A percentile compares a stretch with the other conserved stretches of the same genome.
Evolutionary conservation across 1,284 basidiomycete genomes (phyloP).

Genomic region (Boletus albobrunnescens): DNA sequence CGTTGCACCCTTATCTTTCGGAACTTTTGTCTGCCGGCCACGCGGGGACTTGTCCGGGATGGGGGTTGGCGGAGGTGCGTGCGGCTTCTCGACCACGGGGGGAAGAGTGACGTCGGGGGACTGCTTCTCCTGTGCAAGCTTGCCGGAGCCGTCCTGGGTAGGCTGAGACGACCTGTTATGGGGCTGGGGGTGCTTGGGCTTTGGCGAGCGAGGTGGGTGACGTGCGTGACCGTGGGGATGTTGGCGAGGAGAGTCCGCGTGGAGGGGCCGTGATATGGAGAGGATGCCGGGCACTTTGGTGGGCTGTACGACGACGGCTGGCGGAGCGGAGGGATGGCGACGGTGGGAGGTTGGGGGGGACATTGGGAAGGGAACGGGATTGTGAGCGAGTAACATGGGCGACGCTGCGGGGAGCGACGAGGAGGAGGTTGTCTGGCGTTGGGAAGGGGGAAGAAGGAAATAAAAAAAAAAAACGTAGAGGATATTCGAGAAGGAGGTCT

Average conservation of each 20-base stretch:
- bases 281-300: slow-evolving; percentile 69
- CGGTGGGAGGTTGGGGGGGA: slow-evolving; percentile 43
- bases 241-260: slow-evolving; percentile 33
- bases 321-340: slow-evolving; percentile 65
- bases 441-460: slow-evolving; percentile 16
- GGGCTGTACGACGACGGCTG: slow-evolving; percentile 61
- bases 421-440: slow-evolving; percentile 21
- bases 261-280: slow-evolving; percentile 58
- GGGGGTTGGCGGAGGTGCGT: slow-evolving; percentile 15
- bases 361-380: slow-evolving; percentile 43
- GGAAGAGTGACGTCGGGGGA: slow-evolving; percentile 8
- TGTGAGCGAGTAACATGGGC: slow-evolving; percentile 62
- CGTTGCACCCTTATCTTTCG: slow-evolving; percentile 31
- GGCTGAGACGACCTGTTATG: slow-evolving; percentile 19
- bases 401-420: slow-evolving; percentile 24
- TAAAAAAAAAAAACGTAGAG: slow-evolving; percentile 30
- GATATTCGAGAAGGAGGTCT: slow-evolving; percentile 29
- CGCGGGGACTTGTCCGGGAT: slow-evolving; percentile 26
- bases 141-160: slow-evolving; percentile 22
- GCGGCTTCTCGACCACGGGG: slow-evolving; percentile 25
- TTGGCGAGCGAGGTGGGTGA: slow-evolving; percentile 37
- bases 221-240: slow-evolving; percentile 27
- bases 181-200: slow-evolving; percentile 31
- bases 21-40: slow-evolving; percentile 27
- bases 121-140: slow-evolving; percentile 15